Evolutionary conservation across 2,329 filamentous ascomycete species (phyloP), one percentile per base, ranked within the genome.

Genomic region (Penicillium crustosum): DNA sequence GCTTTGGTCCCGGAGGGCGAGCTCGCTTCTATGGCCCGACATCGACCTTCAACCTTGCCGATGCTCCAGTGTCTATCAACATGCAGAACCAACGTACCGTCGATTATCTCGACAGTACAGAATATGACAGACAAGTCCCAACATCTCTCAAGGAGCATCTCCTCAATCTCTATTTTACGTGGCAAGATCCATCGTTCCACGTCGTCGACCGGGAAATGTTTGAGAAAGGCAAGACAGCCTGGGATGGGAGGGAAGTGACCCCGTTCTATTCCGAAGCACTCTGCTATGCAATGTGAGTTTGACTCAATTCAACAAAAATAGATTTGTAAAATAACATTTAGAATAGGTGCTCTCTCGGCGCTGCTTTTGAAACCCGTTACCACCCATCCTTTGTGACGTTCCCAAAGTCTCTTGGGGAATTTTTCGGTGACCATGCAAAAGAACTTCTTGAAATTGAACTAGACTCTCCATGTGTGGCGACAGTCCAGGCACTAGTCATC

Each of bases 361-460:
- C 70, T 21, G 70, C 71, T 1, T 73, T 75, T 38, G 75, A 76
- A 43, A 66, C 71, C 1, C 68, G 70, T 1, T 72, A 68, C 51
- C 70, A 76, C 42, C 68, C 71, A 10, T 60, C 61, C 6, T 63
- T 69, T 31, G 58, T 69, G n/a, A 70, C 68, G 13, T 72, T 73
- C 56, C 72, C 75, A 2, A 69, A 65, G n/a, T 63, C 73, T 9
- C 67, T 72, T 7, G 62, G 70, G 1, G 74, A 77, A 23, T 77
- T 77, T 48, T 64, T 69, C 35, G 73, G 72, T 1, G 70, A 74
- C 43, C 66, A 76, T 33, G 72, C 73, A 1, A 78, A 78, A 51
- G 68, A 69, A 6, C 65, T 77, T 13, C 66, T 80, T 3, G 77
- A 80, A 31, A 68, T 75, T 6, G 77, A 80, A 57, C 62, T 80